Evolutionary conservation across 345 rosid species (phyloP), one percentile per base, ranked within the genome.

Genomic region (Erucastrum elatum): DNA sequence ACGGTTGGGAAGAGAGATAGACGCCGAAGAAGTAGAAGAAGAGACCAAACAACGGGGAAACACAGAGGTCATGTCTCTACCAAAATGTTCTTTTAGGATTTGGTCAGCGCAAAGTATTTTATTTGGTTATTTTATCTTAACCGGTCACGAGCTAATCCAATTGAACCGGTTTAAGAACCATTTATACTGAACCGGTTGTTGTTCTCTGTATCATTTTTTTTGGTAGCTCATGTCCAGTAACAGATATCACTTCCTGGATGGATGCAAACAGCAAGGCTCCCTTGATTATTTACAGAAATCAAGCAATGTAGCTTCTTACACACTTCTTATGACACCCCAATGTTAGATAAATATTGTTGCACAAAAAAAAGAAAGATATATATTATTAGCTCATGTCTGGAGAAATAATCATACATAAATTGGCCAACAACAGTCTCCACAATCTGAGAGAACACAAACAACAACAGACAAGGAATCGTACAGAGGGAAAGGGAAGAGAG

Each of bases 1-100:
- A 46, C 71, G 78, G 49, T 62, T 66, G 44, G 74, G 67, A 56
- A 65, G 4, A 62, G 84, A 72, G 65, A 73, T 35, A 44, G 60
- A 49, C 56, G 64, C 63, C 64, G 72, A 68, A 21, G 70, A 59
- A 56, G 64, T 55, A 56, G 72, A 68, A 21, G 70, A 59, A 41
- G 63, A 16, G 34, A 26, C 63, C 33, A 58, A 33, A 37, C 66
- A 68, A 25, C 64, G 77, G 31, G 61, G 34, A 51, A 51, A 66
- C 53, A 65, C 51, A 35, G 26, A 51, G 72, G 29, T 49, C 72
- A 69, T 69, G 41, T 69, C 62, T 69, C 63, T 25, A 44, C 68
- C 46, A 64, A 34, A 65, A 65, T 10, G 51, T 27, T 27, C 51
- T 64, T 16, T 12, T 37, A 12, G 49, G 72, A 30, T 66, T 62